A percentile compares a stretch with the other conserved stretches of the same genome.
Evolutionary conservation across 192 early-diverging fungal species (phyloP).

Genomic region (Mortierella claussenii): DNA sequence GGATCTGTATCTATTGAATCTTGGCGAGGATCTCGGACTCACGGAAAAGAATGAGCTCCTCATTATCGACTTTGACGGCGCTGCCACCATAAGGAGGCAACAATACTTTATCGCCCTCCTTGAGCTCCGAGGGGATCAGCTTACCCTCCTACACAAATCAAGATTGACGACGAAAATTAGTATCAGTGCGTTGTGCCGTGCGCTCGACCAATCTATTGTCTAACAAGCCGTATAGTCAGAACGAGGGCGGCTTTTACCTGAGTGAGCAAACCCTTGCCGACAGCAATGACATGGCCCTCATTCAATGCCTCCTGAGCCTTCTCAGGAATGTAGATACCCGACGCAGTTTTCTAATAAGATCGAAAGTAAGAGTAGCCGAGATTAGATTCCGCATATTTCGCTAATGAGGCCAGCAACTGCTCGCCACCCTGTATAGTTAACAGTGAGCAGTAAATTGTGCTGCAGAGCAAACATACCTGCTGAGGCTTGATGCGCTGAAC

Average conservation of each 20-base stretch:
- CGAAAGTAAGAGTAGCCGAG: neutral
- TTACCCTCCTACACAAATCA: conserved; percentile 74
- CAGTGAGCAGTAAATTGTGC: too few species aligned
- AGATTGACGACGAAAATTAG: too few species aligned
- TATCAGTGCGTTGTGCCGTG: too few species aligned
- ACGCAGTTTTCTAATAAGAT: conserved; percentile 83
- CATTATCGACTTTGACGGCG: conserved; percentile 89
- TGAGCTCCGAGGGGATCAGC: conserved; percentile 80
- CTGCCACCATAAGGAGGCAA: conserved; percentile 96
- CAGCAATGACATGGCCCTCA: conserved; percentile 94
- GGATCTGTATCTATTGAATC: conserved; percentile 72
- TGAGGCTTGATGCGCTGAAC: conserved; percentile 96
- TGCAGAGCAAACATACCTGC: conserved; percentile 75
- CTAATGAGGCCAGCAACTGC: too few species aligned
- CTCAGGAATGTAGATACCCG: conserved; percentile 97
- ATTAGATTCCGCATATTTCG: too few species aligned
- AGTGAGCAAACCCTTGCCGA: conserved; percentile 89
- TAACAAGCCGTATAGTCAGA: too few species aligned
- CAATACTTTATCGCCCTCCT: conserved; percentile 94
- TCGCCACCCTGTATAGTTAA: too few species aligned
- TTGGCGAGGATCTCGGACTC: conserved; percentile 96
- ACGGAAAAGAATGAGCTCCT: conserved; percentile 93
- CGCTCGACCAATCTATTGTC: too few species aligned
- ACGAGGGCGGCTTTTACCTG: too few species aligned
- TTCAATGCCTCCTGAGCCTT: conserved; percentile 98